Base-by-base conservation (phyloP, 2,329 filamentous ascomycete species). In the Sporothrix humicola region DNA sequence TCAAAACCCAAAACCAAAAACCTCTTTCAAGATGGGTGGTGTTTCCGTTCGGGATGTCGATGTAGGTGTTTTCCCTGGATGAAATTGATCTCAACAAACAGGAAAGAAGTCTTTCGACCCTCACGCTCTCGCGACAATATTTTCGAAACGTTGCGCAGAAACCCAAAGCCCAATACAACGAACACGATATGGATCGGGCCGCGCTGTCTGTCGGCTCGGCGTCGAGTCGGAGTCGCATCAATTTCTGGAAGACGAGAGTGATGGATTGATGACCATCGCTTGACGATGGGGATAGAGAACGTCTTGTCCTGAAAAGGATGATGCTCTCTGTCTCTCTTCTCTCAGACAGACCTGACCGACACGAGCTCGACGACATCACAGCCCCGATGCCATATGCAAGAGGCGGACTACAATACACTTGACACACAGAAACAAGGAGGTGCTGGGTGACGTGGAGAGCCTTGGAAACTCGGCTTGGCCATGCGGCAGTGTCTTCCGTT, bases 41-140 rank as follows among this genome's bases (percentile, higher is more conserved):
- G 93, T 93, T 84, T 89, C 87, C 81, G 93, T 95, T 86, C 92
- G 92, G 87, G 93, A 95, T 87, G 92, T 95, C 84, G 91, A 93
- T 89, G 91, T 93, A 90, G 86, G 90, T 90, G 80, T 78, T 79
- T 75, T 78, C 77, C 79, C 63, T 59, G 69, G 72, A 72, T 72
- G 70, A 77, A 71, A 44, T 71, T 26, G n/a, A 70, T 63, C 31
- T 37, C 31, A 37, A 52, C 23, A 71, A 15, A 26, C n/a, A 69
- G 20, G 26, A 68, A 46, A 13, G 56, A 54, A 66, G 70, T 46
- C 69, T 50, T 54, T 44, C 31, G 66, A 63, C 44, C 68, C 68
- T 73, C 73, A 63, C 70, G 70, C 68, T 66, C 50, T 66, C 50
- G 59, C 42, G 73, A 66, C 72, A 31, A 46, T 13, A 54, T 17